Percentiles rank a stretch among this genome's conserved stretches.
Conservation (phyloP, 108 stramenopile genomes). For the Stephanodiscus triporus region DNA sequence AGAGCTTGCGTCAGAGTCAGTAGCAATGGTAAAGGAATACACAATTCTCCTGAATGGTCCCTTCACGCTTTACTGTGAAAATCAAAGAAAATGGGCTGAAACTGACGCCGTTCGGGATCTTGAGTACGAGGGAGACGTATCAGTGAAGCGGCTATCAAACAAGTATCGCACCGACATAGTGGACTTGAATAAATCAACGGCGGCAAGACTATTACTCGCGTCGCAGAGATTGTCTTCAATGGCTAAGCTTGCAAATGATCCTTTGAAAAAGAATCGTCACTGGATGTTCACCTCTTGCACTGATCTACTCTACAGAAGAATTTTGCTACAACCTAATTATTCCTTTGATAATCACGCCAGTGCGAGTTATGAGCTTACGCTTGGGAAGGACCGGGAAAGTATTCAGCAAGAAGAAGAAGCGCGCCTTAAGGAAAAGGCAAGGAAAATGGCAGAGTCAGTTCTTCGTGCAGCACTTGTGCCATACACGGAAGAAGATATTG, state of each 20-base stretch:
- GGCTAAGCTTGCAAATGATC: constrained; percentile 44
- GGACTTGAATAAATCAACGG: constrained; percentile 36
- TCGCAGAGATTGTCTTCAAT: constrained; percentile 54
- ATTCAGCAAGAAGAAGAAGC: constrained; percentile 53
- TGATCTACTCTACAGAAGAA: constrained; percentile 70
- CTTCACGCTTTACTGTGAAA: constrained; percentile 74
- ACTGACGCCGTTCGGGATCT: constrained; percentile 83
- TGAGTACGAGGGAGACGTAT: constrained; percentile 68
- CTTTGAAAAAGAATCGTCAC: constrained; percentile 50
- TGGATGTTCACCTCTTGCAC: constrained; percentile 68
- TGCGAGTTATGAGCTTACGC: constrained; percentile 73
- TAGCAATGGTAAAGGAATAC: constrained; percentile 62
- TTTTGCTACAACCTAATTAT: constrained; percentile 60
- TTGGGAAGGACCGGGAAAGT: constrained; percentile 69
- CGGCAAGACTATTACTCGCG: constrained; percentile 34
- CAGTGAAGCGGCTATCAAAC: constrained; percentile 54
- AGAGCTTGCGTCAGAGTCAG: constrained; percentile 52
- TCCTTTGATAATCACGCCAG: constrained; percentile 63
- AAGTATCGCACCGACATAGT: constrained; percentile 46
- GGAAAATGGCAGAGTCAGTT: constrained; percentile 56
- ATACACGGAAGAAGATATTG: constrained; percentile 36
- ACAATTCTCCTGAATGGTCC: constrained; percentile 60
- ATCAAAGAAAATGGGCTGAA: constrained; percentile 81
- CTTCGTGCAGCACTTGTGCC: constrained; percentile 68
- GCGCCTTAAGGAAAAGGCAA: constrained; percentile 36